phyloP scores from a whole-genome alignment of 345 rosid species.

The Gossypium thurberi region DNA sequence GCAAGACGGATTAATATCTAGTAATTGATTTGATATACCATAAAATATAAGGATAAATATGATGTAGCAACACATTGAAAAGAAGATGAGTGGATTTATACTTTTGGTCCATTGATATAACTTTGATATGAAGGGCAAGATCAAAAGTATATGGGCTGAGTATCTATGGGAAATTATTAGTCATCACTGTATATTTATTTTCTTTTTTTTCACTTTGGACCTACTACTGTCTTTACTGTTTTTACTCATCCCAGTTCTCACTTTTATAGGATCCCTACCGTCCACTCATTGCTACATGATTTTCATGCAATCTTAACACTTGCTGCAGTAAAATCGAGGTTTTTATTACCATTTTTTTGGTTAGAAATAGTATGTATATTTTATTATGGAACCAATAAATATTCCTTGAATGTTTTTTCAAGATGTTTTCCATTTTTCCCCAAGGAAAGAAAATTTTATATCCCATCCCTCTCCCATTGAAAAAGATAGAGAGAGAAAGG shows the following conservation, averaged over 20 bases:
- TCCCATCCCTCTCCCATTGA: not conserved
- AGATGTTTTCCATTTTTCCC: not conserved
- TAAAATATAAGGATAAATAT: not conserved
- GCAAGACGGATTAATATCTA: too few relatives aligned
- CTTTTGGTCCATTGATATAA: not conserved
- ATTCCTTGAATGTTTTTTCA: not conserved
- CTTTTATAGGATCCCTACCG: slow-evolving; percentile 31
- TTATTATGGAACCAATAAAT: not conserved
- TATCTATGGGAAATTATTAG: slow-evolving; percentile 49
- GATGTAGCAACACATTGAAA: not conserved
- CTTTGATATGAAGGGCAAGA: slow-evolving; percentile 32
- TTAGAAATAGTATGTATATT: not conserved
- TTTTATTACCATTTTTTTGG: not conserved
- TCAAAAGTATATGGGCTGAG: slow-evolving; percentile 33
- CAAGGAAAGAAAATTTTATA: not conserved
- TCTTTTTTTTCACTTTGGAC: slow-evolving; percentile 28
- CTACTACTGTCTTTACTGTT: not conserved
- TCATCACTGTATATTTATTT: slow-evolving; percentile 37
- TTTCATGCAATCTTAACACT: slow-evolving; percentile 30
- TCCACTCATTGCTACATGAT: slow-evolving; percentile 21
- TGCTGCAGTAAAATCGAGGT: slow-evolving; percentile 4
- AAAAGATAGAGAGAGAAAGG: not conserved
- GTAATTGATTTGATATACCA: not conserved
- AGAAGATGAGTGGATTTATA: not conserved
- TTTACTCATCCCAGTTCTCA: slow-evolving; percentile 30